Percentiles rank a stretch among this genome's conserved stretches.
Evolutionary conservation across 352 stramenopile genomes (phyloP).

Genomic region (Globisporangium emineosum): DNA sequence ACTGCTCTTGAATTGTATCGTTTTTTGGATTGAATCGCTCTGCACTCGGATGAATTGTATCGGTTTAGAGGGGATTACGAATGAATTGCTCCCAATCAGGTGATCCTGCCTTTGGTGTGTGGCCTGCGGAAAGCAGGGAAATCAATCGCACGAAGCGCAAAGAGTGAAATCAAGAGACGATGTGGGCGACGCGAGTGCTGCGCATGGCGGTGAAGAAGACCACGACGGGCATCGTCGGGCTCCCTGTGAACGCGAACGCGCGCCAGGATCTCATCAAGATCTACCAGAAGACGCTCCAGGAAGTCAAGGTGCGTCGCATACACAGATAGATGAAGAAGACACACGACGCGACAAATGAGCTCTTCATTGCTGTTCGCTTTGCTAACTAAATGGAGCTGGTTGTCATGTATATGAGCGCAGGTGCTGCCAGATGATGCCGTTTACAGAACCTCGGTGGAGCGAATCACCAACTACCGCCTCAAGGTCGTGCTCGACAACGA

Average conservation of each 20-base stretch:
- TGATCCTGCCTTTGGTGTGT: conserved; percentile 11
- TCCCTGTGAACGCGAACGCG: conserved; percentile 81
- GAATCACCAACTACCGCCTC: conserved; percentile 85
- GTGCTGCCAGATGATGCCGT: conserved; percentile 59
- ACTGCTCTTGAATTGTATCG: conserved; percentile 3
- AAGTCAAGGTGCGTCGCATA: conserved; percentile 61
- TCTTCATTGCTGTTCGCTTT: neutral
- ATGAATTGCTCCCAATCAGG: conserved; percentile 21
- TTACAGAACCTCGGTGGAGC: conserved; percentile 77
- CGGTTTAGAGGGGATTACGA: neutral
- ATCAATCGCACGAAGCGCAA: conserved; percentile 12
- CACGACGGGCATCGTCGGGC: conserved; percentile 80
- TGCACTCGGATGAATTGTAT: conserved; percentile 1
- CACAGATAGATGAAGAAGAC: too few species aligned
- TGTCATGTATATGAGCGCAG: conserved; percentile 23
- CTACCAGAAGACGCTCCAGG: conserved; percentile 80
- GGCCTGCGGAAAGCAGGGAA: conserved; percentile 22
- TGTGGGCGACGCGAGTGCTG: conserved; percentile 83
- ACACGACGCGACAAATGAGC: conserved; percentile 14
- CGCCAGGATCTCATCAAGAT: conserved; percentile 82
- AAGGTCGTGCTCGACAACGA: conserved; percentile 69
- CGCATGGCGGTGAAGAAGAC: conserved; percentile 87
- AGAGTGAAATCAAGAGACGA: conserved; percentile 31
- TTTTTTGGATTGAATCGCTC: conserved; percentile 17
- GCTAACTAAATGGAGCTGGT: neutral